Base-by-base conservation (phyloP, 345 rosid genomes). In the Citrus cavaleriei region DNA sequence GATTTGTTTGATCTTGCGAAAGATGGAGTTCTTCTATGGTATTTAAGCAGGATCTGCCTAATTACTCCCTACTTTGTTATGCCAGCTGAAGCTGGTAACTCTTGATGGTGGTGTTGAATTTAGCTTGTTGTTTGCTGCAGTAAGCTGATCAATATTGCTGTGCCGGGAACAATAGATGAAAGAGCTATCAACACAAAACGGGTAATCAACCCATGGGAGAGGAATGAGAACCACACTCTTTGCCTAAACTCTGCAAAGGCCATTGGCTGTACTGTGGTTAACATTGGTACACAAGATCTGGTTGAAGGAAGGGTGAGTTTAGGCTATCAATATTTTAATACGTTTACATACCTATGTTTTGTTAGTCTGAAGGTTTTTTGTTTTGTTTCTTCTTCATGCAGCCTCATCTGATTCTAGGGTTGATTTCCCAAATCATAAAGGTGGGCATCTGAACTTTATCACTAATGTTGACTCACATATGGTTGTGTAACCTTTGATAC, bases 351-450 rank as follows among this genome's bases (percentile, higher is more conserved):
- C 49, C n/a, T 38, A 51, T 61, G 1, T 54, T 69, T 61, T 78
- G 57, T n/a, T 68, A 16, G 60, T 67, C 66, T 27, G 62, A 76
- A 49, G 35, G 40, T 34, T 37, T 81, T 42, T 76, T 35, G 5
- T 68, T 37, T 22, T 78, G 6, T 65, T 80, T 80, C 18, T 38
- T 84, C 77, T 30, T 79, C 77, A 78, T 86, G 89, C 86, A 95
- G 97, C 93, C 98, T 73, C 97, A 95, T 90, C 84, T 92, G 82
- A 81, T 95, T 14, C 93, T 93, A 82, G 97, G 98, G 40, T 80
- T 95, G 90, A 92, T 95, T 76, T 92, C 99, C 80, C 97, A 95
- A 84, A 94, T 93, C 80, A 93, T 95, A 80, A 95, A 95, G 98
- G 99, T 92, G 34, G n/a, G 76, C 78, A 35, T 70, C n/a, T 6